A percentile compares a stretch with the other conserved stretches of the same genome.
Evolutionary conservation across 2,329 filamentous ascomycete genomes (phyloP).

Genomic region (Xylariales sp.): DNA sequence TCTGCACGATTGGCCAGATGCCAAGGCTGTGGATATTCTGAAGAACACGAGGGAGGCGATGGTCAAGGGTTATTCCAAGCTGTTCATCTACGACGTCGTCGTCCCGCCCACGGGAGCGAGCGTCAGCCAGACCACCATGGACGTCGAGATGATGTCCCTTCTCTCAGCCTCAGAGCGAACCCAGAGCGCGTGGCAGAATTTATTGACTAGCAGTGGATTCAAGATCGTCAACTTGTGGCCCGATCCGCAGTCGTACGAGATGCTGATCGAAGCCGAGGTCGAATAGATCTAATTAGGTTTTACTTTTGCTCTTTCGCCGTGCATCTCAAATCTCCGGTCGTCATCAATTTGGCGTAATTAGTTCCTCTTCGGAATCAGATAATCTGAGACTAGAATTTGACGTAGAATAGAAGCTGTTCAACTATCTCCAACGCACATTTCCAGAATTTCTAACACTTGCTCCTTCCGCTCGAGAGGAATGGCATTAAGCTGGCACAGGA

Average conservation of each 20-base stretch:
- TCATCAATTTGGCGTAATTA: no score
- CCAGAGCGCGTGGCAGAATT: not conserved
- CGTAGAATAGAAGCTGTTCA: no score
- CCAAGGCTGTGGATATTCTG: not conserved
- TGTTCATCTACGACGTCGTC: not conserved
- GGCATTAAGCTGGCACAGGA: constrained; percentile 11
- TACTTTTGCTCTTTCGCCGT: no score
- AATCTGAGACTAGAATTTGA: no score
- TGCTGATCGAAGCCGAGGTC: not conserved
- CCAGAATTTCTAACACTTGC: constrained; percentile 15
- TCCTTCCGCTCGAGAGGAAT: constrained; percentile 14
- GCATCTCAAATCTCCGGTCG: no score
- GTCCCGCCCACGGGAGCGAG: not conserved
- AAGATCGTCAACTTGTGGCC: not conserved
- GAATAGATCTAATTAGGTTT: no score
- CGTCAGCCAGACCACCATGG: not conserved
- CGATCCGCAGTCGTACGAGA: not conserved
- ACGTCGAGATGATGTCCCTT: not conserved
- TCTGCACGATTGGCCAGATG: not conserved
- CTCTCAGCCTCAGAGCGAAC: not conserved
- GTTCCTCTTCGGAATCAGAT: no score
- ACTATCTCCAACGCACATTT: no score
- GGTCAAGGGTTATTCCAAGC: not conserved
- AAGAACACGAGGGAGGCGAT: not conserved
- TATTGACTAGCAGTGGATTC: not conserved